Percentiles rank a stretch among this genome's conserved stretches.
Evolutionary conservation across 371 early-diverging fungal genomes (phyloP).

Genomic region (Mucor indicus): DNA sequence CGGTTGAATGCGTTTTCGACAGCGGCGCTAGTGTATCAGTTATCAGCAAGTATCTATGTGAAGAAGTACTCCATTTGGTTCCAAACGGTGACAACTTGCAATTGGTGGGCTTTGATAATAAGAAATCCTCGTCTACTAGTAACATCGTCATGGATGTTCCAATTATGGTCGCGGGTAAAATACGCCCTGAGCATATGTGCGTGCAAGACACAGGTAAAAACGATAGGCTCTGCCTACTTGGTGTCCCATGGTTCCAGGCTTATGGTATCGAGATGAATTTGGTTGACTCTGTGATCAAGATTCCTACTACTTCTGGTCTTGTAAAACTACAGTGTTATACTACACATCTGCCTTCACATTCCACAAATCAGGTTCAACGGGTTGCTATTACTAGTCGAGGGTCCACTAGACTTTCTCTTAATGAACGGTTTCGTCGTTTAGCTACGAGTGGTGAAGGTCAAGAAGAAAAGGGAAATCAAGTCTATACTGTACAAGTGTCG

Average conservation of each 20-base stretch:
- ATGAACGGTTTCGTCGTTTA: not conserved
- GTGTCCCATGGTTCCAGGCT: slow-evolving; percentile 10
- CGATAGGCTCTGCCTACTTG: slow-evolving; percentile 5
- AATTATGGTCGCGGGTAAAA: slow-evolving; percentile 4
- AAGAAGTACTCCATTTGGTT: not conserved
- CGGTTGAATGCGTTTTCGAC: not conserved
- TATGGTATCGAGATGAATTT: not conserved
- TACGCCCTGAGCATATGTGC: slow-evolving; percentile 9
- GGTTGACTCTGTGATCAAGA: not conserved
- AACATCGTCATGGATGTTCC: slow-evolving; percentile 8
- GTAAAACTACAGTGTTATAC: slow-evolving; percentile 2
- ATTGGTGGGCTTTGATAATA: not conserved
- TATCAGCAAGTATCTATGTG: not conserved
- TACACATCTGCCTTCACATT: slow-evolving; percentile 1
- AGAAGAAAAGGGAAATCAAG: no score
- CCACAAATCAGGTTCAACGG: no score
- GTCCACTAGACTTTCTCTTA: not conserved
- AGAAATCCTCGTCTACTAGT: not conserved
- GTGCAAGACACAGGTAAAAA: not conserved
- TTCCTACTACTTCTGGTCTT: not conserved
- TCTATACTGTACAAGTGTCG: not conserved
- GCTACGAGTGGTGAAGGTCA: no score
- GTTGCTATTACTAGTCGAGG: not conserved
- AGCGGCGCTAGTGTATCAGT: not conserved
- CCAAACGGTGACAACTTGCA: slow-evolving; percentile 10